These are phyloP conservation scores for Themeda triandra DNA, from an alignment of 176 grass and related monocot species.

Conservation along the genomic window DNA sequence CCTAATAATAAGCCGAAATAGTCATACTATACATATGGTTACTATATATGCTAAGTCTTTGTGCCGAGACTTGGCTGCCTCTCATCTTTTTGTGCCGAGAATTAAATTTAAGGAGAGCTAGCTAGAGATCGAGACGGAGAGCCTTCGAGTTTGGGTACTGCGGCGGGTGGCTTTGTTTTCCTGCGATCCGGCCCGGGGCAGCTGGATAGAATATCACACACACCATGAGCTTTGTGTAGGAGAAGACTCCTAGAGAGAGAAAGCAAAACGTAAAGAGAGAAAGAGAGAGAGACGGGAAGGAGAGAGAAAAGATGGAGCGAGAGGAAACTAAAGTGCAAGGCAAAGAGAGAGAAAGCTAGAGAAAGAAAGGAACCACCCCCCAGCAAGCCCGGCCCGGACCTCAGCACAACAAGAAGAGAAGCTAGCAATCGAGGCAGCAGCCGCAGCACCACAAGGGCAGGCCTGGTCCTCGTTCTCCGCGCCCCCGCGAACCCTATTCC, in stretches of 20 bases:
- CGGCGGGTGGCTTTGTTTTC: slow-evolving; percentile 35
- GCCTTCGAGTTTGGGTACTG: slow-evolving; percentile 36
- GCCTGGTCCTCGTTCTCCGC: slow-evolving; percentile 32
- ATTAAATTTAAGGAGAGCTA: slow-evolving; percentile 24
- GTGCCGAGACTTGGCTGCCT: neutral
- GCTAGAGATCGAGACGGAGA: neutral
- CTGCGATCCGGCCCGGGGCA: neutral
- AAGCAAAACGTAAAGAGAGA: neutral
- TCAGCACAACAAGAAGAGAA: neutral
- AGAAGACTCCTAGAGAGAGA: slow-evolving; percentile 52
- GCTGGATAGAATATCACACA: slow-evolving; percentile 73
- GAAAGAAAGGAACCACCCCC: neutral
- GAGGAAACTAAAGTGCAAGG: slow-evolving; percentile 18
- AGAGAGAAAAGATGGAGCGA: neutral
- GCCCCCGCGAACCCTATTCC: slow-evolving; percentile 83
- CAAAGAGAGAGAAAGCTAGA: slow-evolving; percentile 25
- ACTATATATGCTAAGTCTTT: neutral
- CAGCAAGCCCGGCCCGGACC: neutral
- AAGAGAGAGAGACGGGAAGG: neutral
- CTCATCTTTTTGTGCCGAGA: slow-evolving; percentile 34
- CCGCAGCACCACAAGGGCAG: slow-evolving; percentile 5
- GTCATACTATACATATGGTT: neutral
- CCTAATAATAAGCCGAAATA: neutral
- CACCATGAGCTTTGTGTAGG: slow-evolving; percentile 45
- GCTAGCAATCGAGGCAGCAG: neutral